Evolutionary conservation across 305 asterid genomes (phyloP), one percentile per base, ranked within the genome.

Genomic region (Andrographis paniculata): DNA sequence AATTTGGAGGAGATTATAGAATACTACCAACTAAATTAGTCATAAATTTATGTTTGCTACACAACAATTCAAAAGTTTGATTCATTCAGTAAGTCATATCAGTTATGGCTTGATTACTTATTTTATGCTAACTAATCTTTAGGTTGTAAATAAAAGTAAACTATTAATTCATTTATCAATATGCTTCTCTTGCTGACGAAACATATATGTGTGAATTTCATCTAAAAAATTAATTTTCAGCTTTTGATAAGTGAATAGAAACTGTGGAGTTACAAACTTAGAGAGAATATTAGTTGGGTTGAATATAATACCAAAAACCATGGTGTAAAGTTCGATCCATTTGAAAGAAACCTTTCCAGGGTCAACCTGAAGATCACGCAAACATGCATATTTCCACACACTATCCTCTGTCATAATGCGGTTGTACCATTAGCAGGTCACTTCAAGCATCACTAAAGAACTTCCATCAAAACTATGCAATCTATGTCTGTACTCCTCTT

Each of bases 291-390:
- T 3, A 24, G 4, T 24, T 27, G 5, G 9, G 20, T 50, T 14
- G 38, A 52, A 63, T 31, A 55, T 53, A 45, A 55, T 82, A 89
- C 96, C 95, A 55, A 86, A 86, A 53, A 95, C 85, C 51, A 80
- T 18, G 22, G 84, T 76, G 54, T 89, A 89, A 44, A 89, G 78
- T 62, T 78, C 65, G 74, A 38, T 78, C 98, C 98, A 89, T 64
- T 80, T 71, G 74, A 68, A 65, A 33, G 69, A 60, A 15, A 62
- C 87, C 39, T 58, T 66, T 59, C 81, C 78, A 50, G 93, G 92
- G 52, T 82, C 88, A 48, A 89, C 94, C 69, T 89, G 84, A 66
- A 89, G 98, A 77, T 86, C 98, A 11, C 94, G 93, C 68, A 82
- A 50, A 61, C 94, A 86, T 9, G 92, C 96, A 48, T 66, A 62